Percentiles rank a stretch among this genome's conserved stretches.
These are phyloP conservation scores for Corinectria fuckeliana DNA, from an alignment of 2,329 filamentous ascomycete genomes.

Conservation along the genomic window DNA sequence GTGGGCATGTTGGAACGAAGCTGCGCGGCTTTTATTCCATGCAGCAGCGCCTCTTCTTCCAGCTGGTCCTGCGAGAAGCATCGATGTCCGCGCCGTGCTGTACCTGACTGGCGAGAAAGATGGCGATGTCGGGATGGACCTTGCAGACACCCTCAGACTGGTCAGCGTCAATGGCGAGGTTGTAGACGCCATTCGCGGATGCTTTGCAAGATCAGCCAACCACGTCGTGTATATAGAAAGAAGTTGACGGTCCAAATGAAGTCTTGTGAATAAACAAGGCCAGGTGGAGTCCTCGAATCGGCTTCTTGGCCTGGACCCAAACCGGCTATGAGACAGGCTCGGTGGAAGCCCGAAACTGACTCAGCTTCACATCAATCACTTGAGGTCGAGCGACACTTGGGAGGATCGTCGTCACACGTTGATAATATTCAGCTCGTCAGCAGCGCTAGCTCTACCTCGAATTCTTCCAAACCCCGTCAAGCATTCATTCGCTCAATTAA, in stretches of 20 bases:
- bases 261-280: too few relatives aligned
- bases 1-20: neutral
- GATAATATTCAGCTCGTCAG: neutral
- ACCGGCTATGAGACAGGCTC: constrained; percentile 4
- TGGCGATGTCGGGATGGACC: neutral
- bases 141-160: neutral
- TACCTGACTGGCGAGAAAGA: neutral
- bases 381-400: neutral
- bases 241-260: neutral
- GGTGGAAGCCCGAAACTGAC: neutral
- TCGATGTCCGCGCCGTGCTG: neutral
- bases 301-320: constrained; percentile 5
- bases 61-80: neutral
- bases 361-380: neutral
- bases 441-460: neutral
- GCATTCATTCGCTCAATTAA: neutral
- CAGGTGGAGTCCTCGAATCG: constrained; percentile 8
- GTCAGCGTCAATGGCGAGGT: neutral
- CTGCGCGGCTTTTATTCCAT: neutral
- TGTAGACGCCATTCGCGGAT: neutral
- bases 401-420: neutral
- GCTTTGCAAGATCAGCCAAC: neutral
- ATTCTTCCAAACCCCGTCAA: neutral
- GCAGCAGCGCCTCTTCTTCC: neutral
- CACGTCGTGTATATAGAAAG: too few relatives aligned